These are phyloP conservation scores for Phoma herbarum DNA, from an alignment of 2,329 filamentous ascomycete species.

Conservation along the genomic window DNA sequence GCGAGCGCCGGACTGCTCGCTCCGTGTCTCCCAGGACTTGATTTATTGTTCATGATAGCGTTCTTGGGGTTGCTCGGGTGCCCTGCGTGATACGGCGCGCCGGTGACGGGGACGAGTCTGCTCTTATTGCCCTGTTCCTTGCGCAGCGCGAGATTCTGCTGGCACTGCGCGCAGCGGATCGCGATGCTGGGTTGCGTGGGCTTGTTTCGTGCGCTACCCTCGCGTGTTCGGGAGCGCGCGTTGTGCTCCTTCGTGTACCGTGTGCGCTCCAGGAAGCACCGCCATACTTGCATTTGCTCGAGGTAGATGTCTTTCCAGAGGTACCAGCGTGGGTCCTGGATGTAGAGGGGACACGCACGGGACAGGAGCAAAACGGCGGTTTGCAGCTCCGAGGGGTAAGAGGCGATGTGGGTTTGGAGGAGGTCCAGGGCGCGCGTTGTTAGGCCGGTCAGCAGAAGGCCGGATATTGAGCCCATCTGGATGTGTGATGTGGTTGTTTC, in stretches of 20 bases:
- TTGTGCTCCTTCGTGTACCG: constrained; percentile 82
- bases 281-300: constrained; percentile 74
- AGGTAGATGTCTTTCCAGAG: constrained; percentile 81
- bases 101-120: constrained; percentile 34
- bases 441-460: constrained; percentile 79
- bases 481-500: constrained; percentile 68
- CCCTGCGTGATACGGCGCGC: constrained; percentile 11
- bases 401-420: constrained; percentile 77
- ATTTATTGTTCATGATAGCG: constrained; percentile 12
- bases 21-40: constrained; percentile 19
- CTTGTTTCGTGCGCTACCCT: constrained; percentile 69
- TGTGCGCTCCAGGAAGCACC: constrained; percentile 75
- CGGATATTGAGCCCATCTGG: constrained; percentile 75
- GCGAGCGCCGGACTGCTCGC: constrained; percentile 57
- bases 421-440: constrained; percentile 77
- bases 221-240: constrained; percentile 69
- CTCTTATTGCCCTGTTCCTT: constrained; percentile 37
- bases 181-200: constrained; percentile 72
- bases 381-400: constrained; percentile 76
- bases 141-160: constrained; percentile 60
- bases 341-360: constrained; percentile 77
- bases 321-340: constrained; percentile 77
- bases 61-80: constrained; percentile 15
- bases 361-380: constrained; percentile 79
- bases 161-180: constrained; percentile 79